Evolutionary conservation across 768 basidiomycete genomes (phyloP).

Genomic region (Macrolepiota fuliginosa): DNA sequence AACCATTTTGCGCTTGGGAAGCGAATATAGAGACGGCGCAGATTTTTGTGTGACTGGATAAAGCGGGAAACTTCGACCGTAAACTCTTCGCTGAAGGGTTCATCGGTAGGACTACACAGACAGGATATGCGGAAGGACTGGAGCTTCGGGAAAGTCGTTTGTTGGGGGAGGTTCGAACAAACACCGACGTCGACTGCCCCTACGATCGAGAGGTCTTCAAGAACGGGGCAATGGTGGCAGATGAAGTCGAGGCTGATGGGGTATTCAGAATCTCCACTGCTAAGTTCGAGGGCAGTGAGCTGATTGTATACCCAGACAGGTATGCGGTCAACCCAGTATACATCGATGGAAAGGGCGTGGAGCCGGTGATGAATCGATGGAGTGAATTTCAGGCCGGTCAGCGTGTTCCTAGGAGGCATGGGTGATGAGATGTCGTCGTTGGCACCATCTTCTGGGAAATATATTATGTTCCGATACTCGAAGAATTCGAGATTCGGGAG

Average conservation of each 20-base stretch:
- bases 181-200: constrained; percentile 27
- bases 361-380: background rate
- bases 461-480: constrained; percentile 9
- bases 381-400: background rate
- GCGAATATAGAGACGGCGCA: constrained; percentile 34
- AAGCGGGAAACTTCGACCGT: constrained; percentile 26
- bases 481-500: constrained; percentile 6
- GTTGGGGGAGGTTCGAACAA: constrained; percentile 28
- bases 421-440: background rate
- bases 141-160: constrained; percentile 27
- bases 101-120: constrained; percentile 21
- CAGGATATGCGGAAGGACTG: constrained; percentile 35
- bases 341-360: constrained; percentile 6
- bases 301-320: constrained; percentile 13
- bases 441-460: background rate
- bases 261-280: constrained; percentile 15
- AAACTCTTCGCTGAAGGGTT: constrained; percentile 15
- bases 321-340: constrained; percentile 2
- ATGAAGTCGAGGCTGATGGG: constrained; percentile 31
- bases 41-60: constrained; percentile 23
- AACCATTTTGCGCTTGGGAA: constrained; percentile 25
- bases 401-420: background rate
- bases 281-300: constrained; percentile 4
- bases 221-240: constrained; percentile 28
- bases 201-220: constrained; percentile 36